Percentiles rank a stretch among this genome's conserved stretches.
phyloP scores from a whole-genome alignment of 1,284 basidiomycete species.

The Athelia sp. region DNA sequence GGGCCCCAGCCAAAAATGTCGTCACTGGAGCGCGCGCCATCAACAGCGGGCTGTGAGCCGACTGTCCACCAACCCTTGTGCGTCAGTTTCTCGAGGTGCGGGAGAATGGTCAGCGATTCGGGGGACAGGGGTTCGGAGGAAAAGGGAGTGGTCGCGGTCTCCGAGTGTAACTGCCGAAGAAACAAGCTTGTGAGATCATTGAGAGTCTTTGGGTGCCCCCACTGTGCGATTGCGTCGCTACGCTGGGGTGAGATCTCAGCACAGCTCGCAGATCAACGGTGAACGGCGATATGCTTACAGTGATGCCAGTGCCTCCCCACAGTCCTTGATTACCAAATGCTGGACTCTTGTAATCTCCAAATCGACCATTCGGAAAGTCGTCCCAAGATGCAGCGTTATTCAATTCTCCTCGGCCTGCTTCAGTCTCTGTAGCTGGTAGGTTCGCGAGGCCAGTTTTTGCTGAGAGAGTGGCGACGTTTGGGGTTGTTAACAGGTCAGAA shows the following conservation, averaged over 20 bases:
- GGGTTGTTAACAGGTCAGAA: constrained; percentile 49
- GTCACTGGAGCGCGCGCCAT: constrained; percentile 74
- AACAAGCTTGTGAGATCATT: constrained; percentile 81
- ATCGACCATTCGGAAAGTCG: constrained; percentile 98
- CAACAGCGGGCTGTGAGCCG: constrained; percentile 92
- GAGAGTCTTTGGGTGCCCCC: constrained; percentile 74
- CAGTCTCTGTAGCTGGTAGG: constrained; percentile 38
- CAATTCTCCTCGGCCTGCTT: constrained; percentile 65
- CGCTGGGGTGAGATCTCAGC: constrained; percentile 38
- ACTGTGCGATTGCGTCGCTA: constrained; percentile 65
- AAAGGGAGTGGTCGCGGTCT: constrained; percentile 81
- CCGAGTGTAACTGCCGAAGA: constrained; percentile 71
- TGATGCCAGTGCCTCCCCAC: constrained; percentile 61
- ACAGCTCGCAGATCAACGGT: background rate
- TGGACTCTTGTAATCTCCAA: constrained; percentile 95
- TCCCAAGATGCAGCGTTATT: constrained; percentile 87
- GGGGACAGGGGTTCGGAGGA: constrained; percentile 80
- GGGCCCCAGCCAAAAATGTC: constrained; percentile 91
- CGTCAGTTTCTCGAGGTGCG: constrained; percentile 77
- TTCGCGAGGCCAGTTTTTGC: constrained; percentile 45
- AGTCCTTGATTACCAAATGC: constrained; percentile 83
- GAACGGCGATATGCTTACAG: constrained; percentile 31
- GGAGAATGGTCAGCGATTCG: constrained; percentile 83
- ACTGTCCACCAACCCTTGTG: constrained; percentile 88
- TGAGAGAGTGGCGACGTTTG: constrained; percentile 53